A percentile compares a stretch with the other conserved stretches of the same genome.
Evolutionary conservation across 1,284 basidiomycete species (phyloP).

Genomic region (Fomes fomentarius): DNA sequence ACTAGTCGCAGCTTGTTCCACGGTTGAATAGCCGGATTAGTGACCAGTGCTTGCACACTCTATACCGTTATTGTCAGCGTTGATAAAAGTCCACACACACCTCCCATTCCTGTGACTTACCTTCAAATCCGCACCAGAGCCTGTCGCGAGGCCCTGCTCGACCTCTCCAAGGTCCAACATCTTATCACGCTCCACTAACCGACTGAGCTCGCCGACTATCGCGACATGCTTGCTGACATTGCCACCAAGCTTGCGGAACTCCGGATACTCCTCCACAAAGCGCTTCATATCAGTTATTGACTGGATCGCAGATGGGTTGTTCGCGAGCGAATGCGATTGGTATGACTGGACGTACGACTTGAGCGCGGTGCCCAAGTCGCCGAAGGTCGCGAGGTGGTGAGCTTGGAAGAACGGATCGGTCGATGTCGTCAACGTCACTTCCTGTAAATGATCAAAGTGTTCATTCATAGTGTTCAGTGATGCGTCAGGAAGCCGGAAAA

Average conservation of each 20-base stretch:
- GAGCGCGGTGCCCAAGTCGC: constrained; percentile 92
- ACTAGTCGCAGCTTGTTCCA: constrained; percentile 91
- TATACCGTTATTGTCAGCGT: constrained; percentile 35
- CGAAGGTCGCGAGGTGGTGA: constrained; percentile 94
- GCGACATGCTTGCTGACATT: constrained; percentile 99
- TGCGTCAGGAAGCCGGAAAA: too few relatives aligned
- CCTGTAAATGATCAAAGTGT: constrained; percentile 49
- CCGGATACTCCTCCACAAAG: constrained; percentile 98
- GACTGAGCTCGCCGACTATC: constrained; percentile 93
- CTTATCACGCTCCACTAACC: constrained; percentile 86
- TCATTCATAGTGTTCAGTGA: too few relatives aligned
- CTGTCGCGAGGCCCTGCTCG: constrained; percentile 95
- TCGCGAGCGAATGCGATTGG: constrained; percentile 82
- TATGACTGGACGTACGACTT: constrained; percentile 96
- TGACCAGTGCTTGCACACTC: constrained; percentile 80
- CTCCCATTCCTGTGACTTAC: constrained; percentile 43
- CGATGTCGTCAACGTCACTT: constrained; percentile 91
- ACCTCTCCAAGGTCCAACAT: constrained; percentile 92
- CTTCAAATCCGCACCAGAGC: constrained; percentile 87
- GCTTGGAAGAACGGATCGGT: constrained; percentile 96
- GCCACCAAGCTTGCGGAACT: constrained; percentile 94
- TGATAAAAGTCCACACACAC: neutral
- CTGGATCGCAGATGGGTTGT: constrained; percentile 85
- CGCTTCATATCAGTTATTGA: constrained; percentile 97
- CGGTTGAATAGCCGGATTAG: constrained; percentile 66